Evolutionary conservation across 306 rosid species (phyloP).

Genomic region (Prinsepia uniflora): DNA sequence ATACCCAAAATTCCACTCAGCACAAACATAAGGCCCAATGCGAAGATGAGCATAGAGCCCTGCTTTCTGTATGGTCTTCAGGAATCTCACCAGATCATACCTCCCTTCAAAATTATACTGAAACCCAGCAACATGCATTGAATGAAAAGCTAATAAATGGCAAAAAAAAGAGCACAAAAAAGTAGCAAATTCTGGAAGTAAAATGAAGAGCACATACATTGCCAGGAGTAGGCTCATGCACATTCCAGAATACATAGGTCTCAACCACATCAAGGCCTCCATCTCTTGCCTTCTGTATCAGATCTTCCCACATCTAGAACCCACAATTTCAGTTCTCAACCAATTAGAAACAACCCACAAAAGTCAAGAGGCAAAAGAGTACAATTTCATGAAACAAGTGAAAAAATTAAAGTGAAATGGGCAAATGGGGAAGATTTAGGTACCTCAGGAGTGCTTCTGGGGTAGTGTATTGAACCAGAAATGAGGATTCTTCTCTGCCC

Average conservation of each 20-base stretch:
- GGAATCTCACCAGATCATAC: slow-evolving; percentile 80
- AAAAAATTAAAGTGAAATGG: slow-evolving; percentile 2
- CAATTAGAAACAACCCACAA: slow-evolving; percentile 17
- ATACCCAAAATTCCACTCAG: slow-evolving; percentile 99
- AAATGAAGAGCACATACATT: slow-evolving; percentile 68
- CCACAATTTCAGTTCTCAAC: slow-evolving; percentile 14
- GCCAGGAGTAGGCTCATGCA: slow-evolving; percentile 93
- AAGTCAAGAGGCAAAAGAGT: neutral
- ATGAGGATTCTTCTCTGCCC: slow-evolving; percentile 91
- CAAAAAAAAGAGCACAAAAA: slow-evolving; percentile 9
- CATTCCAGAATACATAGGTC: slow-evolving; percentile 97
- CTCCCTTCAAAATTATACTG: slow-evolving; percentile 96
- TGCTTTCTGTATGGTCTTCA: slow-evolving; percentile 82
- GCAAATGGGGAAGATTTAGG: slow-evolving; percentile 1
- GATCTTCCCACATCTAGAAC: slow-evolving; percentile 95
- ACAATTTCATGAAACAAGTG: slow-evolving; percentile 7
- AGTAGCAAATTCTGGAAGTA: slow-evolving; percentile 1
- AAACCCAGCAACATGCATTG: slow-evolving; percentile 27
- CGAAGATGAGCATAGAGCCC: slow-evolving; percentile 92
- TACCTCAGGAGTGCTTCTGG: slow-evolving; percentile 99
- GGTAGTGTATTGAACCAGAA: slow-evolving; percentile 97
- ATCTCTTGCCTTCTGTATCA: slow-evolving; percentile 88
- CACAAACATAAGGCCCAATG: slow-evolving; percentile 99
- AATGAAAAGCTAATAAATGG: neutral
- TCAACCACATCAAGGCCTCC: slow-evolving; percentile 92